These are phyloP conservation scores for Theileria parva DNA, from an alignment of 169 alveolate species.

Conservation along the genomic window DNA sequence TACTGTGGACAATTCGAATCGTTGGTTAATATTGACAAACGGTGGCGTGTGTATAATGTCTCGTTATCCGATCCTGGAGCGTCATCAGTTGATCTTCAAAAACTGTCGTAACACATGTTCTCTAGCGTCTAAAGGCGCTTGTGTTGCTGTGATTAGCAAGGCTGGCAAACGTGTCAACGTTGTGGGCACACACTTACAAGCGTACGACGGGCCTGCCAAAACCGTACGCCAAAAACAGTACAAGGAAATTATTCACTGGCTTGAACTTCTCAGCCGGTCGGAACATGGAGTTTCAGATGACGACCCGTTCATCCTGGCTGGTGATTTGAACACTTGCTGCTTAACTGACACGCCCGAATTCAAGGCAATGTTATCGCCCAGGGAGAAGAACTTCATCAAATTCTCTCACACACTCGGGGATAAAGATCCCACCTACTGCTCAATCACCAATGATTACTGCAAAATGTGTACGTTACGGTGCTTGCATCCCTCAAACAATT, in stretches of 20 bases:
- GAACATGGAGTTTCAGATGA: no score
- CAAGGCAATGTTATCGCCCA: constrained; percentile 21
- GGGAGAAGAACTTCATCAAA: not conserved
- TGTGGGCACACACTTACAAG: constrained; percentile 83
- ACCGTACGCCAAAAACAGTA: constrained; percentile 68
- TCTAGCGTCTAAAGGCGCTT: constrained; percentile 79
- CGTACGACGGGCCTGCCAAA: constrained; percentile 64
- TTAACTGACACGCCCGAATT: constrained; percentile 37
- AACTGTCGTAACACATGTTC: constrained; percentile 10
- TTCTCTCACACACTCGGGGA: constrained; percentile 13
- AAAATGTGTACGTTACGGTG: not conserved
- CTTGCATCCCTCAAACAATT: no score
- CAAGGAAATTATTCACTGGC: constrained; percentile 76
- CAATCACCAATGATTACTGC: constrained; percentile 52
- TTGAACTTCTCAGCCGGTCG: constrained; percentile 21
- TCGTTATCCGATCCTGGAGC: constrained; percentile 22
- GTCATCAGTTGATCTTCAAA: constrained; percentile 26
- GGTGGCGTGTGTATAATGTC: constrained; percentile 61
- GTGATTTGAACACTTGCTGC: constrained; percentile 71
- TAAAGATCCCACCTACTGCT: constrained; percentile 34
- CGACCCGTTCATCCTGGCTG: constrained; percentile 70
- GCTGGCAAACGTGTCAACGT: constrained; percentile 68
- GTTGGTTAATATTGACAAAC: constrained; percentile 3
- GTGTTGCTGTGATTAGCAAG: constrained; percentile 64
- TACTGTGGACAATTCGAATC: not conserved